Percentiles rank a stretch among this genome's conserved stretches.
Evolutionary conservation across 768 basidiomycete genomes (phyloP).

Genomic region (Agrocybe praecox): DNA sequence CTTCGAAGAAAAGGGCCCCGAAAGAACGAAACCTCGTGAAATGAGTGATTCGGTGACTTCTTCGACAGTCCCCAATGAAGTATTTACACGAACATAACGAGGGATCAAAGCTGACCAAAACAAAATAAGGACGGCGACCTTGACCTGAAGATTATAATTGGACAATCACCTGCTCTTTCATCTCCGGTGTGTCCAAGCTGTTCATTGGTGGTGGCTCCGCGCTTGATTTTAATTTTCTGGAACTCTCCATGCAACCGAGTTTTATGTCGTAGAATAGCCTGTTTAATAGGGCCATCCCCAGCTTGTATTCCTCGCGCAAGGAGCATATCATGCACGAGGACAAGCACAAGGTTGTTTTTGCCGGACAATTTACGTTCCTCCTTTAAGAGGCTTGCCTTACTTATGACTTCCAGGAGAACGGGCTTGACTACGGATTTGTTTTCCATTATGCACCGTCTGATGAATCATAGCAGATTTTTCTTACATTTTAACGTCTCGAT

Average conservation of each 20-base stretch:
- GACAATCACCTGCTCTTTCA: constrained; percentile 57
- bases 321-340: constrained; percentile 91
- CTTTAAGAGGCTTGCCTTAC: constrained; percentile 64
- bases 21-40: constrained; percentile 55
- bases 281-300: constrained; percentile 88
- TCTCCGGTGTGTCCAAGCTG: constrained; percentile 68
- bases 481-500: constrained; percentile 97
- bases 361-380: constrained; percentile 81
- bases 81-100: constrained; percentile 86
- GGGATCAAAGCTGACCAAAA: constrained; percentile 62
- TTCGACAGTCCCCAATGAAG: constrained; percentile 63
- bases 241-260: constrained; percentile 87
- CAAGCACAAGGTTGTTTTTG: constrained; percentile 74
- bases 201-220: constrained; percentile 62
- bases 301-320: constrained; percentile 86
- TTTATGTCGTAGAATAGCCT: constrained; percentile 86
- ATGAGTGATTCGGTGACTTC: constrained; percentile 63
- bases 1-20: constrained; percentile 57
- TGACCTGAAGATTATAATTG: constrained; percentile 2
- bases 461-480: constrained; percentile 22
- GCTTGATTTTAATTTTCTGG: constrained; percentile 79
- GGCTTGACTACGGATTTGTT: constrained; percentile 63
- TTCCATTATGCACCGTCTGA: constrained; percentile 12
- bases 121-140: constrained; percentile 9
- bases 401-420: constrained; percentile 71